Evolutionary conservation across 257 asterid genomes (phyloP).

Genomic region (Voacanga thouarsii): DNA sequence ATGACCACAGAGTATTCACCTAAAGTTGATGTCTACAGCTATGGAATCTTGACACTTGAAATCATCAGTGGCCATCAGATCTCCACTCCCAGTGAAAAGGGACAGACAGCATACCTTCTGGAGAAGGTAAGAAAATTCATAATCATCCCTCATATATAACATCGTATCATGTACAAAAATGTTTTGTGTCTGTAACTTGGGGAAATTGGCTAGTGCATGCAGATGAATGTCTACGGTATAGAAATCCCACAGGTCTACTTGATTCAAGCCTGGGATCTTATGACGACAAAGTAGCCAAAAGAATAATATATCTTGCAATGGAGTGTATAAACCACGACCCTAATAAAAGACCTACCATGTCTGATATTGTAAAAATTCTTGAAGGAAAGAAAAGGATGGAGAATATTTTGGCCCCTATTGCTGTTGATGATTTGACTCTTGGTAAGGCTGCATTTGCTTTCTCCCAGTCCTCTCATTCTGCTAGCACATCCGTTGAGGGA

Average conservation of each 20-base stretch:
- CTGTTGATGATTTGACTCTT: neutral
- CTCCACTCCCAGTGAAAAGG: slow-evolving; percentile 6
- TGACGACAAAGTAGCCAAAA: slow-evolving; percentile 6
- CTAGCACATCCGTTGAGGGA: slow-evolving; percentile 14
- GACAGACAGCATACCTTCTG: slow-evolving; percentile 16
- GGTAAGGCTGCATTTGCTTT: neutral
- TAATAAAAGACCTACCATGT: slow-evolving; percentile 23
- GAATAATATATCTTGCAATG: slow-evolving; percentile 20
- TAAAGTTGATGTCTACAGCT: too few relatives aligned
- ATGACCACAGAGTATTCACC: too few relatives aligned
- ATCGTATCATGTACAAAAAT: too few relatives aligned
- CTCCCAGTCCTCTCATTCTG: slow-evolving; percentile 14
- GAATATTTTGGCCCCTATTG: neutral
- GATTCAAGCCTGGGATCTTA: slow-evolving; percentile 16
- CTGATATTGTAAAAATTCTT: slow-evolving; percentile 23
- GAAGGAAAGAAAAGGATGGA: slow-evolving; percentile 15
- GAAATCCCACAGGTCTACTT: slow-evolving; percentile 14
- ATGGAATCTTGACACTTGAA: too few relatives aligned
- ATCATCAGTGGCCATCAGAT: slow-evolving; percentile 17
- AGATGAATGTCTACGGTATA: neutral
- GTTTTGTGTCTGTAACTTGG: too few relatives aligned
- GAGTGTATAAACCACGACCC: slow-evolving; percentile 17
- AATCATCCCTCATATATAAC: too few relatives aligned
- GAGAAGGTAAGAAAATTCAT: slow-evolving; percentile 8
- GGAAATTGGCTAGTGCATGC: slow-evolving; percentile 8